Conservation (phyloP, 345 rosid species). For the Ailanthus altissimus region DNA sequence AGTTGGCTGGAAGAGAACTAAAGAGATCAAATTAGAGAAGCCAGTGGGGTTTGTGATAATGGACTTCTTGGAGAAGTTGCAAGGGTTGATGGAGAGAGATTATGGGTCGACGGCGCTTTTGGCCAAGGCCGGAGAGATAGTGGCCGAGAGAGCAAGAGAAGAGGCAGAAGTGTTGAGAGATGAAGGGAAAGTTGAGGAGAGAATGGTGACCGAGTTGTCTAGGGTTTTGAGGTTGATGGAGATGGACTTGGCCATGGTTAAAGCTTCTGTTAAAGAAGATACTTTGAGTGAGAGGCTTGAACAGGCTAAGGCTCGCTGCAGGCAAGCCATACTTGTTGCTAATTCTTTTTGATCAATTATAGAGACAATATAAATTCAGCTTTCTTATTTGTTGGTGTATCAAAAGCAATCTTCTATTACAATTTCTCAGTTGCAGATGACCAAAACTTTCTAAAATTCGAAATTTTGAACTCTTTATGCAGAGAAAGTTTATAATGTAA, state of each 20-base stretch:
- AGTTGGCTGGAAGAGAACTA: conserved; percentile 85
- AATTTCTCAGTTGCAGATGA: background rate
- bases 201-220: conserved; percentile 82
- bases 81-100: conserved; percentile 67
- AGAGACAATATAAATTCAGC: background rate
- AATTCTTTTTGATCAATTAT: conserved; percentile 51
- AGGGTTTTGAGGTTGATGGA: conserved; percentile 92
- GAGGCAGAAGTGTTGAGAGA: conserved; percentile 85
- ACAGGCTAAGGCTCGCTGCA: conserved; percentile 82
- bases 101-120: conserved; percentile 77
- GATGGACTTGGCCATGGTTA: conserved; percentile 97
- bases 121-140: conserved; percentile 80
- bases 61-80: conserved; percentile 80
- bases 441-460: too few species aligned
- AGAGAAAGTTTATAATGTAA: too few species aligned
- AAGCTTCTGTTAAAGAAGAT: conserved; percentile 80
- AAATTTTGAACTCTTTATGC: too few species aligned
- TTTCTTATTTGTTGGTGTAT: background rate
- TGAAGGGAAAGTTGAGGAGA: conserved; percentile 77
- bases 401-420: background rate
- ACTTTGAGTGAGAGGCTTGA: conserved; percentile 71
- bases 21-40: conserved; percentile 63
- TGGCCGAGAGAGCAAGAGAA: conserved; percentile 84
- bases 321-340: conserved; percentile 91
- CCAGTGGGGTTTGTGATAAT: conserved; percentile 77